Base-by-base conservation (phyloP, 129 eudicot species). In the Escallonia rubra region DNA sequence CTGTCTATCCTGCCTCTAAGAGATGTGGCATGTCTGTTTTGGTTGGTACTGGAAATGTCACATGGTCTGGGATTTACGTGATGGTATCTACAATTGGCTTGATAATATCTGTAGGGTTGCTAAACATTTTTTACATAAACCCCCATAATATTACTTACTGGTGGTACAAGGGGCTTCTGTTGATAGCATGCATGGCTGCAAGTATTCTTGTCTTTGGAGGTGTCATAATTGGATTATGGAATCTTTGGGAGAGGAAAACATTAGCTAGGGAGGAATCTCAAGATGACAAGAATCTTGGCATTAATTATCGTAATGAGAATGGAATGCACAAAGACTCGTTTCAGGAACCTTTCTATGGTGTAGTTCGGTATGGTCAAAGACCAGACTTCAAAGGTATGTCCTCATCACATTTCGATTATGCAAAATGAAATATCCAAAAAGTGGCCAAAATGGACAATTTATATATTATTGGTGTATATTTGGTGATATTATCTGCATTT, bases 81-180 rank as follows among this genome's bases (percentile, higher is more conserved):
- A 57, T 81, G 4, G 80, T 80, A 54, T 84, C 91, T 3, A 83
- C 92, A 54, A 46, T 86, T 7, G 98, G 98, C 57, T 77, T 93
- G 40, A 76, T 78, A 43, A 65, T 86, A 63, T 71, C 62, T 8
- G 67, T 82, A 43, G 92, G 69, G 4, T 69, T 89, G 78, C 40
- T 89, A 65, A 14, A 84, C 70, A 3, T 66, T 9, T 76, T 72
- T 55, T 89, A 88, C 76, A 77, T 93, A 64, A 82, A 86, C 74
- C 92, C 95, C 11, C 73, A 64, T 67, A 60, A 75, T 43, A 67
- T 89, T 55, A 13, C 75, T 0, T 54, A 43, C 41, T 86, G 87
- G 92, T 89, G 95, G 95, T 93, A 93, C 81, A 93, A 88, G 79
- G 98, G 92, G 57, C 78, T 93, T 54, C 61, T 93, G 41, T 78